Percentiles rank a stretch among this genome's conserved stretches.
phyloP scores from a whole-genome alignment of 768 basidiomycete genomes.

The Mycena galopus region DNA sequence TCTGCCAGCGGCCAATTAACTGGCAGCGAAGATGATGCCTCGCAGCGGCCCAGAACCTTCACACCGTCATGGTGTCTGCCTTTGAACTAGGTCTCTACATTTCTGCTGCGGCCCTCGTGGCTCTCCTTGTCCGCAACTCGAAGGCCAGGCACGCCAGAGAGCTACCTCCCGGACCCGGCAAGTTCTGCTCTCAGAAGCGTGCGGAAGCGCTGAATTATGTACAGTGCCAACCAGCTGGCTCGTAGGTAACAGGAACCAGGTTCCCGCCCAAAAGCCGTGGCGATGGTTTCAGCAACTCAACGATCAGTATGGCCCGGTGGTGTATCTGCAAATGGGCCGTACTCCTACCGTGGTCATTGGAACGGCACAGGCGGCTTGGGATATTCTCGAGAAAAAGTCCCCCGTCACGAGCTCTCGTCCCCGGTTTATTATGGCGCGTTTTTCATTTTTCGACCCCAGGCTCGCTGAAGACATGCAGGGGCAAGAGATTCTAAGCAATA shows the following conservation, averaged over 20 bases:
- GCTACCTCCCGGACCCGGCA: conserved; percentile 34
- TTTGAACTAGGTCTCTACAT: not conserved
- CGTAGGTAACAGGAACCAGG: conserved; percentile 60
- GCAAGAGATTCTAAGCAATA: conserved; percentile 60
- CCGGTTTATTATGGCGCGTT: conserved; percentile 59
- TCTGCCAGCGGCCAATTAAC: no score
- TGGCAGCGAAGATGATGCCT: no score
- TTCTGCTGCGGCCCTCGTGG: not conserved
- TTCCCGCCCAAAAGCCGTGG: conserved; percentile 63
- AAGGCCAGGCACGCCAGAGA: conserved; percentile 16
- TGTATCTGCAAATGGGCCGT: conserved; percentile 6
- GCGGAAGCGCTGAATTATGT: not conserved
- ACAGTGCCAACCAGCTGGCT: conserved; percentile 35
- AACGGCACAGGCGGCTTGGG: conserved; percentile 61
- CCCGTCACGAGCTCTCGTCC: conserved; percentile 62
- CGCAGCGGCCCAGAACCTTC: no score
- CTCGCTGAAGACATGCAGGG: conserved; percentile 41
- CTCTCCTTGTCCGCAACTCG: conserved; percentile 9
- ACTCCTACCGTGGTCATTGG: conserved; percentile 52
- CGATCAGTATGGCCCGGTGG: conserved; percentile 51
- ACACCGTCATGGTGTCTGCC: no score
- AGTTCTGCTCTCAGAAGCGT: not conserved
- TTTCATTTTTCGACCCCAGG: not conserved
- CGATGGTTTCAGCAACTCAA: conserved; percentile 62
- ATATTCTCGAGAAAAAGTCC: conserved; percentile 61